Evolutionary conservation across 306 rosid species (phyloP).

Genomic region (Vicia faba): DNA sequence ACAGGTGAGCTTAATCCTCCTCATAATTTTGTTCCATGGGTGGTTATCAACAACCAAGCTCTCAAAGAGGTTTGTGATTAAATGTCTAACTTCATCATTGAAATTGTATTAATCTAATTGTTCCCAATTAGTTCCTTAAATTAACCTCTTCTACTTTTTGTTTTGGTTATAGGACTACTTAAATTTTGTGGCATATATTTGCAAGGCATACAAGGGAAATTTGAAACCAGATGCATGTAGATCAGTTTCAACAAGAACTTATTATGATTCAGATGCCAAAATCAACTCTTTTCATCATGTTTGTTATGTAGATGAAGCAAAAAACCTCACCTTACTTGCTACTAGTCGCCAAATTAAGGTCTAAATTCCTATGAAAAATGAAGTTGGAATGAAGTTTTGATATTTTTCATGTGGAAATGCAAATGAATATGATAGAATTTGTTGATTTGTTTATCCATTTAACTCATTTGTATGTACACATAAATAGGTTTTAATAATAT

Average conservation of each 20-base stretch:
- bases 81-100: neutral
- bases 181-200: slow-evolving; percentile 60
- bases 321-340: slow-evolving; percentile 39
- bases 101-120: neutral
- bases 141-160: slow-evolving; percentile 8
- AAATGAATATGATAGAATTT: neutral
- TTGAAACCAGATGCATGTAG: slow-evolving; percentile 55
- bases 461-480: neutral
- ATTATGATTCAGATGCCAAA: slow-evolving; percentile 25
- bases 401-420: slow-evolving; percentile 1
- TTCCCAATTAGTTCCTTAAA: neutral
- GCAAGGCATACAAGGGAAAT: slow-evolving; percentile 60
- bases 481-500: no score
- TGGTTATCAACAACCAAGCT: slow-evolving; percentile 68
- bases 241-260: slow-evolving; percentile 40
- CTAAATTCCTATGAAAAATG: slow-evolving; percentile 19
- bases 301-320: slow-evolving; percentile 41
- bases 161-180: slow-evolving; percentile 53
- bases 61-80: slow-evolving; percentile 58
- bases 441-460: neutral
- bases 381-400: slow-evolving; percentile 14
- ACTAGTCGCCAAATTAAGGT: slow-evolving; percentile 19
- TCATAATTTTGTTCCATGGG: slow-evolving; percentile 85
- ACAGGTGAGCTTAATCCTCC: slow-evolving; percentile 68
- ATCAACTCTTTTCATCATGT: slow-evolving; percentile 40